Evolutionary conservation across 2,329 filamentous ascomycete species (phyloP), one percentile per base, ranked within the genome.

Genomic region (Colletotrichum sansevieriae): DNA sequence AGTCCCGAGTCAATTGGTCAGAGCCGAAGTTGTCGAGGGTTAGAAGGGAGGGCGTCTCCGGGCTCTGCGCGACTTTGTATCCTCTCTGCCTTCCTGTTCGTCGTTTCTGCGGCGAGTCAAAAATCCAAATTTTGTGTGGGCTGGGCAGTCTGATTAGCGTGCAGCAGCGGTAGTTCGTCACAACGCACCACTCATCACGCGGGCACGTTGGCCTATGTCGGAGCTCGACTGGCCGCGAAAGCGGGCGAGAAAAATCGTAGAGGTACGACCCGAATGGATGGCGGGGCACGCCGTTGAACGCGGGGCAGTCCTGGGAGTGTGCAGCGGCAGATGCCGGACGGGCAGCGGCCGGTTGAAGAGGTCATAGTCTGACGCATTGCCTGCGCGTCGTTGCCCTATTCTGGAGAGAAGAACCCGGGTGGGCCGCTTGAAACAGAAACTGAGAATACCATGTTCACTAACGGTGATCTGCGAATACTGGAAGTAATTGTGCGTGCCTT

Each of bases 281-380:
- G 71, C 71, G 71, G 71, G 71, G 71, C 71, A 72, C 58, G 63
- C 67, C 67, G 67, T 69, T 56, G 68, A 70, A 69, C 68, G 68
- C 68, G 68, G 68, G 68, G 68, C 65, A 70, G 51, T 61, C 56
- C 59, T 57, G 63, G 60, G 35, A 22, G 12, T 12, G 22, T 33
- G 43, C 52, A 57, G 41, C 63, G 56, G 67, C 63, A 70, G 57
- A 39, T 68, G 63, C 67, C 62, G 65, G 46, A 68, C 54, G 65
- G 65, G 65, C 54, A 59, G 41, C 57, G 46, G 29, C 41, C 44
- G 25, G 15, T 46, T 33, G 52, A 44, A 37, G 35, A 52, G 58
- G 47, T 41, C 25, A 25, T 4, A 25, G 25, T 25, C 58, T 57
- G 64, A 63, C 58, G 64, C 59, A 51, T 54, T 46, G 11, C 25